Conservation (phyloP, 441 rosid species). For the Rhodomyrtus psidioides region DNA sequence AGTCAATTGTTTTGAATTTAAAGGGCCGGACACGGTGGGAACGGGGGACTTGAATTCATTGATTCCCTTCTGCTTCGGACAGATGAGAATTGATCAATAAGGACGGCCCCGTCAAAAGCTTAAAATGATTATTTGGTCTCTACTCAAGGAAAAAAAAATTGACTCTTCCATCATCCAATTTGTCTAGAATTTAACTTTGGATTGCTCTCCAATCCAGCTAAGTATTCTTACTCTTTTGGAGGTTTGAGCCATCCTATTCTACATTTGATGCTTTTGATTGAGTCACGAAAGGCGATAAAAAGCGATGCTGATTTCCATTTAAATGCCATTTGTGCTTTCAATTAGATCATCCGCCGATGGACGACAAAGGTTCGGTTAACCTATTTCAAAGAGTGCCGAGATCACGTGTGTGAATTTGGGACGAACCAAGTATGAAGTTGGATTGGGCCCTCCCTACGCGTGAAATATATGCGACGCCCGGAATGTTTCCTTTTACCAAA, state of each 20-base stretch:
- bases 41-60: neutral
- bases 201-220: neutral
- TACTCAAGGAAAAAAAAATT: neutral
- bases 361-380: neutral
- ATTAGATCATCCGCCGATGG: neutral
- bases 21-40: neutral
- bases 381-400: neutral
- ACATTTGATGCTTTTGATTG: neutral
- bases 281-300: neutral
- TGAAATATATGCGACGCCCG: neutral
- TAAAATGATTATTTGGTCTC: neutral
- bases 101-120: neutral
- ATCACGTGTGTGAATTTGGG: neutral
- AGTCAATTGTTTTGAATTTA: neutral
- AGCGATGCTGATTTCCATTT: neutral
- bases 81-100: neutral
- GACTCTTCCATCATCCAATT: neutral
- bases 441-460: neutral
- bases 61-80: neutral
- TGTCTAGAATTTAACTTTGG: neutral
- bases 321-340: neutral
- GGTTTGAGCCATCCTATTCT: neutral
- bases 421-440: neutral
- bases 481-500: neutral
- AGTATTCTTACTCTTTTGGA: neutral